Conservation (phyloP, 2,329 filamentous ascomycete genomes). For the Colletotrichum lupini region DNA sequence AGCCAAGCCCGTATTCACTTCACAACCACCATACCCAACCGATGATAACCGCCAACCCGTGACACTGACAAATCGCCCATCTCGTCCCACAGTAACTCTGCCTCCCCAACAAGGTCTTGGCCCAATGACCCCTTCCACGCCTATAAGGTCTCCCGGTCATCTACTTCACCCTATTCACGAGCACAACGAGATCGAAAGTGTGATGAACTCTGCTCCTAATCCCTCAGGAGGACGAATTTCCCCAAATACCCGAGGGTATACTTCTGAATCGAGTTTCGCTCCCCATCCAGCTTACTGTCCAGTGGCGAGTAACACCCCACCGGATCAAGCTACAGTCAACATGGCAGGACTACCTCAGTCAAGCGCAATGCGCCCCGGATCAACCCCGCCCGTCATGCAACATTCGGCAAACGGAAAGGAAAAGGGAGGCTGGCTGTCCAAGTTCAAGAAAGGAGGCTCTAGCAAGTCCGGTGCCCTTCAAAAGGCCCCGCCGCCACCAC, state of each 20-base stretch:
- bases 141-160: conserved; percentile 28
- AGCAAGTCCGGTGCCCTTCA: conserved; percentile 22
- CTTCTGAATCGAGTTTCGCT: not conserved
- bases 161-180: conserved; percentile 36
- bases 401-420: conserved; percentile 24
- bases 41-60: not conserved
- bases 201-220: not conserved
- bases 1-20: not conserved
- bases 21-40: not conserved
- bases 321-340: not conserved
- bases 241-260: not conserved
- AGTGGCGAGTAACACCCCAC: conserved; percentile 3
- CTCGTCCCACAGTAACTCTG: conserved; percentile 5
- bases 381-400: conserved; percentile 7
- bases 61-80: conserved; percentile 1
- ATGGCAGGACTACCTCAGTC: not conserved
- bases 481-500: conserved; percentile 13
- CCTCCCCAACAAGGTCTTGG: conserved; percentile 3
- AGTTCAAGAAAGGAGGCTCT: conserved; percentile 29
- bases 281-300: conserved; percentile 1
- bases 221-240: not conserved
- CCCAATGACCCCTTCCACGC: conserved; percentile 3
- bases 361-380: not conserved
- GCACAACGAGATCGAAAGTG: conserved; percentile 17
- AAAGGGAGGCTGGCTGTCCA: conserved; percentile 35